A percentile compares a stretch with the other conserved stretches of the same genome.
Evolutionary conservation across 805 yeast species (phyloP).

Genomic region (Sugiyamaella smithiae): DNA sequence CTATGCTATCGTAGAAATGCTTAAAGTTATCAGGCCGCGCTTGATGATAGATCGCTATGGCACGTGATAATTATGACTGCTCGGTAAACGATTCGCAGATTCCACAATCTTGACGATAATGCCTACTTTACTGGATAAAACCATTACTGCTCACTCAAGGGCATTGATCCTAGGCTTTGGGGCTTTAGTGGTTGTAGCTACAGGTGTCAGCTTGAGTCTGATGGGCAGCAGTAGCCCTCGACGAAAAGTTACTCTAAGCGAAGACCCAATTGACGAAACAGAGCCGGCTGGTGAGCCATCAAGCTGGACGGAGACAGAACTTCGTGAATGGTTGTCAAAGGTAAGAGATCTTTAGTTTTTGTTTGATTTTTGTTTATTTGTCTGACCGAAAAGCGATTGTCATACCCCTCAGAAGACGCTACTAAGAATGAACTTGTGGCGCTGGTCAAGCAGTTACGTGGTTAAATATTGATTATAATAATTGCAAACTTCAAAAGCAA

Average conservation of each 20-base stretch:
- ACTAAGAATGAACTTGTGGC: slow-evolving; percentile 19
- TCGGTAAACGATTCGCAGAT: no score
- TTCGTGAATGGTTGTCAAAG: slow-evolving; percentile 20
- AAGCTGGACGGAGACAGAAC: slow-evolving; percentile 23
- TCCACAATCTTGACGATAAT: no score
- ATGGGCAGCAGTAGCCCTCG: slow-evolving; percentile 7
- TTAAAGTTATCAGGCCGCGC: no score
- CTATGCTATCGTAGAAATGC: no score
- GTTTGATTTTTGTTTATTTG: neutral
- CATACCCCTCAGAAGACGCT: slow-evolving; percentile 23
- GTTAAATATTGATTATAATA: no score
- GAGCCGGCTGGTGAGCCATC: slow-evolving; percentile 17
- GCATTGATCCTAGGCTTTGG: slow-evolving; percentile 26
- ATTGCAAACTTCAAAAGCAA: no score
- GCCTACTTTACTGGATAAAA: slow-evolving; percentile 25
- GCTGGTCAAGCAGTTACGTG: slow-evolving; percentile 14
- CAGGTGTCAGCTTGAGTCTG: slow-evolving; percentile 17
- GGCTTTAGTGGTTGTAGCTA: slow-evolving; percentile 29
- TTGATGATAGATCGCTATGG: no score
- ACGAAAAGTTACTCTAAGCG: slow-evolving; percentile 5
- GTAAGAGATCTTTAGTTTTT: no score
- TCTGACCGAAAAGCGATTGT: slow-evolving; percentile 16
- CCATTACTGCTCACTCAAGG: slow-evolving; percentile 21
- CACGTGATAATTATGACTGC: no score
- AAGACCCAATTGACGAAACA: slow-evolving; percentile 12